Evolutionary conservation across 1,284 basidiomycete genomes (phyloP).

Genomic region (Cystobasidium sp.): DNA sequence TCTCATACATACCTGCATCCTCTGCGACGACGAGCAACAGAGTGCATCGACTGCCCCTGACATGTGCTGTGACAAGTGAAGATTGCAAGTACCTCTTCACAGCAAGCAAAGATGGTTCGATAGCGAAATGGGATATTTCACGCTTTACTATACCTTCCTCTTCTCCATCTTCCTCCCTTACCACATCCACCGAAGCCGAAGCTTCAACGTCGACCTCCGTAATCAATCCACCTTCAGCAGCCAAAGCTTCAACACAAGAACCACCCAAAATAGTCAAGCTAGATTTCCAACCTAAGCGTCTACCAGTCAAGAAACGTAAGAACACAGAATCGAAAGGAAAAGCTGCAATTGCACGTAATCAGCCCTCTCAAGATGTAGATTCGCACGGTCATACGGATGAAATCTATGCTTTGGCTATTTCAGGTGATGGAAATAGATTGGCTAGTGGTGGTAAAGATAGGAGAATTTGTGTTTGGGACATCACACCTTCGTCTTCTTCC

Average conservation of each 20-base stretch:
- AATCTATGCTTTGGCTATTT: constrained; percentile 79
- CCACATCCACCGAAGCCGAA: constrained; percentile 5
- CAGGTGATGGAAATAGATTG: constrained; percentile 80
- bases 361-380: constrained; percentile 53
- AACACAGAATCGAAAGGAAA: constrained; percentile 29
- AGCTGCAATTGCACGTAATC: constrained; percentile 37
- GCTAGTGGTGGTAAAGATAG: constrained; percentile 86
- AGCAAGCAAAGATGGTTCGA: constrained; percentile 80
- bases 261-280: constrained; percentile 42
- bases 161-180: constrained; percentile 12
- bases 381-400: constrained; percentile 80
- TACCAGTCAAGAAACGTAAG: constrained; percentile 17
- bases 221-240: background rate
- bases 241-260: background rate
- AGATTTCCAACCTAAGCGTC: constrained; percentile 45
- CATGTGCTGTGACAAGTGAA: constrained; percentile 72
- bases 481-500: constrained; percentile 47
- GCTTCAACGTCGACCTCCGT: constrained; percentile 16
- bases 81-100: constrained; percentile 75
- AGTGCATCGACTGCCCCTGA: constrained; percentile 76
- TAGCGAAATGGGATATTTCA: constrained; percentile 77
- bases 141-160: constrained; percentile 44
- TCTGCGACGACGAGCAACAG: constrained; percentile 60
- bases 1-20: background rate
- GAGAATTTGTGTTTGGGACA: constrained; percentile 81